A percentile compares a stretch with the other conserved stretches of the same genome.
These are phyloP conservation scores for Isabelozyma rhagii DNA, from an alignment of 805 yeast species.

Conservation along the genomic window DNA sequence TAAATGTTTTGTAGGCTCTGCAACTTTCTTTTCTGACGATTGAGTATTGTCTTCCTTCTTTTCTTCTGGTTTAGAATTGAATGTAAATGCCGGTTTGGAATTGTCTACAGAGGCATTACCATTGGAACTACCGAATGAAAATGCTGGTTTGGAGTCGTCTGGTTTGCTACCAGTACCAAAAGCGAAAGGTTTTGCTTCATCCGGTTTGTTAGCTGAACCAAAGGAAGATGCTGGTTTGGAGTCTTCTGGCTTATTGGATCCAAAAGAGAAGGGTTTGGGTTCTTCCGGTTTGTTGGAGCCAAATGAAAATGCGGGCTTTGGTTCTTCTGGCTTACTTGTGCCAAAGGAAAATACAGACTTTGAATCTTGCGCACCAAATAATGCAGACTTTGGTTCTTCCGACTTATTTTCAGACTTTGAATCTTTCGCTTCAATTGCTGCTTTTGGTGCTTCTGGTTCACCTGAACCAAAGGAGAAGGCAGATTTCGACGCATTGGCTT, in stretches of 20 bases:
- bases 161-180: conserved; percentile 8
- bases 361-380: conserved; percentile 19
- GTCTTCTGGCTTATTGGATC: conserved; percentile 18
- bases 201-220: conserved; percentile 4
- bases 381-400: conserved; percentile 15
- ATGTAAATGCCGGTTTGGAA: conserved; percentile 1
- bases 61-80: conserved; percentile 2
- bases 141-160: conserved; percentile 14
- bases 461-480: conserved; percentile 28
- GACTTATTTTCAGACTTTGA: background rate
- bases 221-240: conserved; percentile 19
- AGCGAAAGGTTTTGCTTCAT: conserved; percentile 14
- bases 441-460: conserved; percentile 4
- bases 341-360: conserved; percentile 22
- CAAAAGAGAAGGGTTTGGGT: conserved; percentile 12
- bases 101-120: conserved; percentile 4
- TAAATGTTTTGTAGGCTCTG: background rate
- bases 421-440: conserved; percentile 16
- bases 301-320: conserved; percentile 13
- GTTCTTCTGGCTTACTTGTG: conserved; percentile 2
- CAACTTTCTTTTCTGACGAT: background rate
- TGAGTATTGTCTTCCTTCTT: background rate
- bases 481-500: conserved; percentile 4
- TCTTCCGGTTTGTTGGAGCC: conserved; percentile 4
- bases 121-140: conserved; percentile 12